phyloP scores from a whole-genome alignment of 2,329 filamentous ascomycete species.

The Elsinoe ampelina region DNA sequence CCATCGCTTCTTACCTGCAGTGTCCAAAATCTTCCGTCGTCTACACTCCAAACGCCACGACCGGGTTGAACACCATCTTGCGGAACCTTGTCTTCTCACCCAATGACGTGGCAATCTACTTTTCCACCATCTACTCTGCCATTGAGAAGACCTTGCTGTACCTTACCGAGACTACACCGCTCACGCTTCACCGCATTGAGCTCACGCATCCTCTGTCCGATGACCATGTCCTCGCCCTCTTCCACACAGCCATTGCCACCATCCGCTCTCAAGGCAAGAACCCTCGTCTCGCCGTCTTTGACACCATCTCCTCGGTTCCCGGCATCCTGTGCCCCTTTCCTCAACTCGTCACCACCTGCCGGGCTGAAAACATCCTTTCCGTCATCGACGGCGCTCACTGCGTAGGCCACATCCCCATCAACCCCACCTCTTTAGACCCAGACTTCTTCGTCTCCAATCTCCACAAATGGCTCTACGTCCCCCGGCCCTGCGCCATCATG shows the following conservation, averaged over 20 bases:
- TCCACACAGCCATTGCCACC: slow-evolving; percentile 49
- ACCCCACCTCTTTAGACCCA: slow-evolving; percentile 57
- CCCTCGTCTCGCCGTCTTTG: slow-evolving; percentile 65
- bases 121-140: slow-evolving; percentile 68
- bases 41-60: slow-evolving; percentile 73
- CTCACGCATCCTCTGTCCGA: slow-evolving; percentile 63
- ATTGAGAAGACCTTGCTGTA: slow-evolving; percentile 67
- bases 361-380: slow-evolving; percentile 58
- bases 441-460: slow-evolving; percentile 88
- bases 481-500: slow-evolving; percentile 70
- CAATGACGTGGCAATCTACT: slow-evolving; percentile 70
- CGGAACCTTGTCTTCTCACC: slow-evolving; percentile 59
- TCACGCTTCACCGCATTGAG: slow-evolving; percentile 44
- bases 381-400: slow-evolving; percentile 79
- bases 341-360: slow-evolving; percentile 53
- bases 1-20: slow-evolving; percentile 57
- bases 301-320: slow-evolving; percentile 69
- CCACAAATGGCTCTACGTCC: slow-evolving; percentile 83
- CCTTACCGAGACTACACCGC: slow-evolving; percentile 55
- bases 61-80: slow-evolving; percentile 69
- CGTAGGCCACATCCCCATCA: slow-evolving; percentile 58
- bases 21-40: slow-evolving; percentile 59
- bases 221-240: slow-evolving; percentile 51
- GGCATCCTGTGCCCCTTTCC: slow-evolving; percentile 75
- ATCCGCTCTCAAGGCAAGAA: slow-evolving; percentile 50